phyloP scores from a whole-genome alignment of 2,329 filamentous ascomycete genomes.

The Cladophialophora bantiana region DNA sequence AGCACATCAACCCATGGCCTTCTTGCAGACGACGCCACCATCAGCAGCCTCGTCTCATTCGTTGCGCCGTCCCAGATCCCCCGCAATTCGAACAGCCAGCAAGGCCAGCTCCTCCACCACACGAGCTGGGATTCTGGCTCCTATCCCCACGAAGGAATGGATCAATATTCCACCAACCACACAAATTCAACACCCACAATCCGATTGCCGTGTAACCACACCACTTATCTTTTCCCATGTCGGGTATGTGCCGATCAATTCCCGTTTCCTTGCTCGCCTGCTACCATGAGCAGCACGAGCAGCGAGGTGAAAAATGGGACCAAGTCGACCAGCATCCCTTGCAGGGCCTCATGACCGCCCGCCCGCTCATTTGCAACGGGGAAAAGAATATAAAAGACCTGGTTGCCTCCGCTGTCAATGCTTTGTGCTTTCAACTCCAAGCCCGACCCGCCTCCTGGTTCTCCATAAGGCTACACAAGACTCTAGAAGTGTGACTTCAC shows the following conservation, averaged over 20 bases:
- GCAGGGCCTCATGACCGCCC: slow-evolving; percentile 22
- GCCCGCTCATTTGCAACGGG: neutral
- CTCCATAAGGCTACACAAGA: slow-evolving; percentile 1
- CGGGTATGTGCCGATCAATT: slow-evolving; percentile 23
- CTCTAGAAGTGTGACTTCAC: neutral
- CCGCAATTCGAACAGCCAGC: slow-evolving; percentile 10
- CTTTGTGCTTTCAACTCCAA: neutral
- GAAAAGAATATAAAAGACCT: slow-evolving; percentile 21
- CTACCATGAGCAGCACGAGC: slow-evolving; percentile 3
- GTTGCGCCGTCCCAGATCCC: slow-evolving; percentile 11
- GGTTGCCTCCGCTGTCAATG: slow-evolving; percentile 2
- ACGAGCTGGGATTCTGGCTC: neutral
- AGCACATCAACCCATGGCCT: neutral
- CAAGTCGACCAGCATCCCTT: slow-evolving; percentile 1
- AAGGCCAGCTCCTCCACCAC: neutral
- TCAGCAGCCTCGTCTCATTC: slow-evolving; percentile 24
- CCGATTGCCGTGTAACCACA: slow-evolving; percentile 4
- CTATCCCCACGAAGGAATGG: neutral
- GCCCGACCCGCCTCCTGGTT: neutral
- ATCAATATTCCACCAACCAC: slow-evolving; percentile 5
- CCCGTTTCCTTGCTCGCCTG: slow-evolving; percentile 10
- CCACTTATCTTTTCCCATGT: neutral
- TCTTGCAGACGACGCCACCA: too few species aligned
- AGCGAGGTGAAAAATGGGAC: neutral
- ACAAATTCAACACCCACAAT: neutral